phyloP scores from a whole-genome alignment of 2,329 filamentous ascomycete species.

The Arthroderma uncinatum region DNA sequence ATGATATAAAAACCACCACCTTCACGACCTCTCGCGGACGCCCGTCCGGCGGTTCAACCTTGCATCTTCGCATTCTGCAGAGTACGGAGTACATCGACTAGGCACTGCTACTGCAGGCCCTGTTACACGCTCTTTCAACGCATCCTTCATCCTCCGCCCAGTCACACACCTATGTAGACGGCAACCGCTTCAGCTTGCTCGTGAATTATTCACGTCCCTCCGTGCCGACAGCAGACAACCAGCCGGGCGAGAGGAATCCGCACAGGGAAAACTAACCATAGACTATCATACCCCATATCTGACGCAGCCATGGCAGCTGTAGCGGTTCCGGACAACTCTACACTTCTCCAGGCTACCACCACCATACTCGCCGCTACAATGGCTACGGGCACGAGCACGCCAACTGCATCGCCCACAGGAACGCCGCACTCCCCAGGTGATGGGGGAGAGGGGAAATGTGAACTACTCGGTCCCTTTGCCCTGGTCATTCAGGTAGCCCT shows the following conservation, averaged over 20 bases:
- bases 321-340: slow-evolving; percentile 2
- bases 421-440: slow-evolving; percentile 19
- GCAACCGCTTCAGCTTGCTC: not conserved
- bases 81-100: no score
- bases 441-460: slow-evolving; percentile 62
- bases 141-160: not conserved
- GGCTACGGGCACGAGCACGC: slow-evolving; percentile 6
- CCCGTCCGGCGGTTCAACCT: no score
- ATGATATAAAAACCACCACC: no score
- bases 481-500: slow-evolving; percentile 80
- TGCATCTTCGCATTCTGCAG: not conserved
- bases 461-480: slow-evolving; percentile 80
- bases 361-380: slow-evolving; percentile 13
- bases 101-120: not conserved
- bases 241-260: not conserved
- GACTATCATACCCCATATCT: not conserved
- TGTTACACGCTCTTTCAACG: not conserved
- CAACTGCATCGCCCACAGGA: slow-evolving; percentile 5
- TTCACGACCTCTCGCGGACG: no score
- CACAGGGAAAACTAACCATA: not conserved
- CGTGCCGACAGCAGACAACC: not conserved
- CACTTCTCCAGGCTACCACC: slow-evolving; percentile 8
- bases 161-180: slow-evolving; percentile 3
- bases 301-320: not conserved
- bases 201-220: not conserved